phyloP scores from a whole-genome alignment of 768 basidiomycete species.

The Dacryopinax primogenitus region DNA sequence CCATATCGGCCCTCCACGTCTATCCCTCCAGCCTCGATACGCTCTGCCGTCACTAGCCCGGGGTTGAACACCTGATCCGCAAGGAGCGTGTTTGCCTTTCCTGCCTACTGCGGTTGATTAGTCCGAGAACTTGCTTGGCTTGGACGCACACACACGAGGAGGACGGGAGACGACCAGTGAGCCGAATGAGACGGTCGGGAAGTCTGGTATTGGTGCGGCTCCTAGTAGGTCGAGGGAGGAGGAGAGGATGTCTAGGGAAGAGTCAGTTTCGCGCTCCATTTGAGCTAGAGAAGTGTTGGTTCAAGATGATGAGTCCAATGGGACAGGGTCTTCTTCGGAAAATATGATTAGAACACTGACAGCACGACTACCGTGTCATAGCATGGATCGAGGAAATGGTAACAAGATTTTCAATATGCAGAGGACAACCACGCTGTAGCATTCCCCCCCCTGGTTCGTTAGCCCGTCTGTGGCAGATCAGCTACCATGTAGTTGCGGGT shows the following conservation, averaged over 20 bases:
- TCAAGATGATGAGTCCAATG: too few relatives aligned
- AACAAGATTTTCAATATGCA: too few relatives aligned
- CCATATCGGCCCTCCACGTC: constrained; percentile 33
- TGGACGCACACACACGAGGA: background rate
- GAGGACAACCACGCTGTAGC: too few relatives aligned
- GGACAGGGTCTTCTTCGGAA: too few relatives aligned
- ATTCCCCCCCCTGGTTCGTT: too few relatives aligned
- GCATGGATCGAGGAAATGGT: too few relatives aligned
- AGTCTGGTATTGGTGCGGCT: background rate
- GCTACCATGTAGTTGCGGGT: too few relatives aligned
- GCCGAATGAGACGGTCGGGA: background rate
- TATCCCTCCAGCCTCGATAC: constrained; percentile 45
- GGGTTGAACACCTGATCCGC: constrained; percentile 67
- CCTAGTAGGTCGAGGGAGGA: background rate
- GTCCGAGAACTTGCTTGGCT: background rate
- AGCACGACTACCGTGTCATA: too few relatives aligned
- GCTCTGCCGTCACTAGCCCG: constrained; percentile 50
- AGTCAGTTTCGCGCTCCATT: background rate
- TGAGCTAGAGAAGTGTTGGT: too few relatives aligned
- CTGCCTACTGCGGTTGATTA: background rate
- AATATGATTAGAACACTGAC: too few relatives aligned
- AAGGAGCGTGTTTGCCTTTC: constrained; percentile 53
- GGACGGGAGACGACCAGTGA: background rate
- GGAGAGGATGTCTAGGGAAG: background rate
- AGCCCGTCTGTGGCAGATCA: too few relatives aligned